Conservation (phyloP, 495 filamentous ascomycete genomes). For the Margaritispora aquatica region DNA sequence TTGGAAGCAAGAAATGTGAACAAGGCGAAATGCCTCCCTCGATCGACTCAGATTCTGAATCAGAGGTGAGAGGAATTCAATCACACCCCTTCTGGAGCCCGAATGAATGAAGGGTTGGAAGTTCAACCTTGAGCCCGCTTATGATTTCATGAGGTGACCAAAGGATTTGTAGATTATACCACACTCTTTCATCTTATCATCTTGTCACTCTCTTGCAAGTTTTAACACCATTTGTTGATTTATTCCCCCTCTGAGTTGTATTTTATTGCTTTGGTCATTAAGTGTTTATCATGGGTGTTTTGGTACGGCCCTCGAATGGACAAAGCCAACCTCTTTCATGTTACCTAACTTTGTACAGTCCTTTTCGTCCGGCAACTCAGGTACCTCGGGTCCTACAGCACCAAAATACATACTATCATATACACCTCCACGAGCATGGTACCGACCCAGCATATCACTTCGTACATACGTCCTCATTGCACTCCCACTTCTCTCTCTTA, state of each 20-base stretch:
- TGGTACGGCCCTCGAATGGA: too few relatives aligned
- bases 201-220: background rate
- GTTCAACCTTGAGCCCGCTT: background rate
- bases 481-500: constrained; percentile 36
- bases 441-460: background rate
- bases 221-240: too few relatives aligned
- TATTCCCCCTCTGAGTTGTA: too few relatives aligned
- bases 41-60: background rate
- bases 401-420: background rate
- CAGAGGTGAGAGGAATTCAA: background rate
- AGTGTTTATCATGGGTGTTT: too few relatives aligned
- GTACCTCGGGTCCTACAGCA: background rate
- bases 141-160: too few relatives aligned
- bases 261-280: too few relatives aligned
- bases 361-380: background rate
- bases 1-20: too few relatives aligned
- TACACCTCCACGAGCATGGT: background rate
- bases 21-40: background rate
- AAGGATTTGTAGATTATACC: background rate
- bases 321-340: too few relatives aligned
- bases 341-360: background rate
- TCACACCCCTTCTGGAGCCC: background rate
- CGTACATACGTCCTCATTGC: constrained; percentile 15
- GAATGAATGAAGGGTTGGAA: background rate
- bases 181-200: background rate